Percentiles rank a stretch among this genome's conserved stretches.
phyloP scores from a whole-genome alignment of 2,329 filamentous ascomycete species.

The Nigrospora oryzae region DNA sequence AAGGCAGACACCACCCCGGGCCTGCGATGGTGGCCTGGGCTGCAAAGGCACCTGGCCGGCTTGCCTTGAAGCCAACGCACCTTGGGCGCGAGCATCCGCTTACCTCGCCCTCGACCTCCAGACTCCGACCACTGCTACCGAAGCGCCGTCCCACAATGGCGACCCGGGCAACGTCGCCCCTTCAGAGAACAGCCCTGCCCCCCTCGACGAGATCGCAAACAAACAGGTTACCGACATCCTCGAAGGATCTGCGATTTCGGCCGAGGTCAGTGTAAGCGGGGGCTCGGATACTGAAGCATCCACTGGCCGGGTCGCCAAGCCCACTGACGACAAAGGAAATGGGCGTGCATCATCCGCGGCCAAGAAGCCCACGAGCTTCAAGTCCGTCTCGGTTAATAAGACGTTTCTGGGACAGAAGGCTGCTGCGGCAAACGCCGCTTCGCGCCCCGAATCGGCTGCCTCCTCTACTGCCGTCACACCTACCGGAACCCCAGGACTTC shows the following conservation, averaged over 20 bases:
- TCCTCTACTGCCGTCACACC: conserved; percentile 35
- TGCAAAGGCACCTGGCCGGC: neutral
- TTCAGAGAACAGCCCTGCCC: conserved; percentile 37
- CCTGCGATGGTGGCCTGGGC: neutral
- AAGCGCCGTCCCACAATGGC: conserved; percentile 38
- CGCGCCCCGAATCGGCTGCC: conserved; percentile 40
- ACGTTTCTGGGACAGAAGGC: conserved; percentile 72
- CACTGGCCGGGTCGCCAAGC: conserved; percentile 45
- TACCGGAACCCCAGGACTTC: conserved; percentile 35
- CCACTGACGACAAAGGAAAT: conserved; percentile 51
- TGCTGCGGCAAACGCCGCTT: conserved; percentile 26
- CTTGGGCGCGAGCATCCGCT: too few species aligned
- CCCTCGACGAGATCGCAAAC: conserved; percentile 45
- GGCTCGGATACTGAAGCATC: conserved; percentile 71
- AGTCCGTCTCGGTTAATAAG: conserved; percentile 78
- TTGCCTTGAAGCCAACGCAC: too few species aligned
- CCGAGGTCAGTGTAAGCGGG: conserved; percentile 62
- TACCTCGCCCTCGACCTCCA: neutral
- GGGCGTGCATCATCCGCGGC: conserved; percentile 48
- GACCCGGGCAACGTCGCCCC: conserved; percentile 26
- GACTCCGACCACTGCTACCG: conserved; percentile 23
- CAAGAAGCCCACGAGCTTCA: conserved; percentile 74
- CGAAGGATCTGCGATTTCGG: conserved; percentile 52
- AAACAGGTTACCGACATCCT: conserved; percentile 48
- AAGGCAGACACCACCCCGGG: neutral